Evolutionary conservation across 2,329 filamentous ascomycete species (phyloP).

Genomic region (Tetracladium maxilliforme): DNA sequence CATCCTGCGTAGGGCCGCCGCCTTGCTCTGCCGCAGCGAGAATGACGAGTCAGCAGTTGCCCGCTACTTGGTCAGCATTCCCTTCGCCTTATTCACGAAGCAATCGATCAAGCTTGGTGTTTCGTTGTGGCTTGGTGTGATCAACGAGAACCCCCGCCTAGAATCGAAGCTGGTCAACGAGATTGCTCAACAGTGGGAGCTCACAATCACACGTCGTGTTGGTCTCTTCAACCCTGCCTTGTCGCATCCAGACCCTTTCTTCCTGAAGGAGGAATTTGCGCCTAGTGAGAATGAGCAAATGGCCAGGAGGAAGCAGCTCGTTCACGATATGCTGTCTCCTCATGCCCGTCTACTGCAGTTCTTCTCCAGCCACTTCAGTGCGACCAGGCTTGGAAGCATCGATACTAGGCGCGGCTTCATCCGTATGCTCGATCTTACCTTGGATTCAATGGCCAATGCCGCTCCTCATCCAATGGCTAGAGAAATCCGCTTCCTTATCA

Average conservation of each 20-base stretch:
- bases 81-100: conserved; percentile 85
- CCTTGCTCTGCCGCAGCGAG: conserved; percentile 66
- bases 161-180: conserved; percentile 76
- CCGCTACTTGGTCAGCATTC: conserved; percentile 80
- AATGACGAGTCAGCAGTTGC: conserved; percentile 66
- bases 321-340: conserved; percentile 73
- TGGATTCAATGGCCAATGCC: conserved; percentile 57
- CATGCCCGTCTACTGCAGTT: conserved; percentile 81
- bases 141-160: conserved; percentile 85
- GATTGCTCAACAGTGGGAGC: conserved; percentile 84
- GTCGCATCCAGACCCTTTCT: conserved; percentile 75
- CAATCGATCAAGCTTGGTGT: conserved; percentile 92
- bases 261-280: conserved; percentile 79
- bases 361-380: conserved; percentile 87
- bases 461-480: conserved; percentile 73
- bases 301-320: conserved; percentile 59
- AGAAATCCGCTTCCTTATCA: conserved; percentile 80
- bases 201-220: conserved; percentile 58
- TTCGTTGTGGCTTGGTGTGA: conserved; percentile 90
- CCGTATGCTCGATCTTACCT: conserved; percentile 65
- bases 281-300: conserved; percentile 71
- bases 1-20: conserved; percentile 70
- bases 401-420: conserved; percentile 73
- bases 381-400: conserved; percentile 69
- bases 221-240: conserved; percentile 70